Percentiles rank a stretch among this genome's conserved stretches.
phyloP scores from a whole-genome alignment of 257 asterid species.

The Lycium barbarum region DNA sequence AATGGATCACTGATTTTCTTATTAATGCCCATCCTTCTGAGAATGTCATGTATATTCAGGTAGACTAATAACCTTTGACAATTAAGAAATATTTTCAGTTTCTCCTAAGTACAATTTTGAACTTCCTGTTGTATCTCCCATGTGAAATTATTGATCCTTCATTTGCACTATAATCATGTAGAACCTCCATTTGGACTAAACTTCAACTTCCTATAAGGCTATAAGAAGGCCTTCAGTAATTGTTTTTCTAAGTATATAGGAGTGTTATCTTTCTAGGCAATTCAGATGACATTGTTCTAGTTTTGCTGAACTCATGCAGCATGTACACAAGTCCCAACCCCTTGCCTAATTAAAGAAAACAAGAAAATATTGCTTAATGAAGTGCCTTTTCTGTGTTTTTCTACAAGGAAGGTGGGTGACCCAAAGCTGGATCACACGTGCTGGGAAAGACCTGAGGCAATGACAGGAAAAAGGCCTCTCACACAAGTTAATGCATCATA shows the following conservation, averaged over 20 bases:
- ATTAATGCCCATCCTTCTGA: constrained; percentile 67
- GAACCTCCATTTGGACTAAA: background rate
- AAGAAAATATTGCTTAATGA: background rate
- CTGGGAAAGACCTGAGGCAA: constrained; percentile 69
- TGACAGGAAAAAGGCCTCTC: constrained; percentile 49
- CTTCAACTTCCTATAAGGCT: background rate
- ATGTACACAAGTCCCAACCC: background rate
- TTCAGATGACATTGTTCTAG: background rate
- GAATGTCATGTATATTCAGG: constrained; percentile 64
- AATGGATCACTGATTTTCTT: constrained; percentile 70
- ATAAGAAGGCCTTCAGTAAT: background rate
- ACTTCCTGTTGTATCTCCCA: background rate
- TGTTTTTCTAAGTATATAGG: background rate
- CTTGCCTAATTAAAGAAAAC: background rate
- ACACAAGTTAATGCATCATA: constrained; percentile 52
- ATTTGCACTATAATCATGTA: background rate
- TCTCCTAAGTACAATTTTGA: background rate
- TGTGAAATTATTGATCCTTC: background rate
- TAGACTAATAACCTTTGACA: constrained; percentile 20
- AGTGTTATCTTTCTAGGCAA: background rate
- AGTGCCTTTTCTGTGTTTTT: background rate
- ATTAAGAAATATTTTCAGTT: background rate
- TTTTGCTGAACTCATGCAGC: background rate
- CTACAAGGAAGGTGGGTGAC: constrained; percentile 58
- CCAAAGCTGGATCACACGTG: constrained; percentile 65